Percentiles rank a stretch among this genome's conserved stretches.
phyloP scores from a whole-genome alignment of 2,329 filamentous ascomycete genomes.

The Salinomyces thailandicus region DNA sequence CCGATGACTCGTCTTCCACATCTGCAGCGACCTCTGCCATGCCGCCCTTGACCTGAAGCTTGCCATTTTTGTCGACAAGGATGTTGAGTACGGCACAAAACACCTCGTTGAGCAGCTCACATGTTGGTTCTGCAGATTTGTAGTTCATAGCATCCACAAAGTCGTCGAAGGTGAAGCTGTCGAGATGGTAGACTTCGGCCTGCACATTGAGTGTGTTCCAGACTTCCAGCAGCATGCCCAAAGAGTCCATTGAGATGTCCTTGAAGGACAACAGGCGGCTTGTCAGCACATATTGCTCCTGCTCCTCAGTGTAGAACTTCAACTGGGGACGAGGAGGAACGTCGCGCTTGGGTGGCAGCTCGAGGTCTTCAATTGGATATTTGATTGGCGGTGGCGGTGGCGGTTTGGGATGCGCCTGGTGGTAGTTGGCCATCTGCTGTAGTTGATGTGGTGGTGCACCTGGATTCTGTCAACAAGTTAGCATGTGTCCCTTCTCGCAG shows the following conservation, averaged over 20 bases:
- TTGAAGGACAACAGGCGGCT: constrained; percentile 26
- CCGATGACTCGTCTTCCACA: constrained; percentile 59
- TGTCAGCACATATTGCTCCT: constrained; percentile 23
- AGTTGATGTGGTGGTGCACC: constrained; percentile 39
- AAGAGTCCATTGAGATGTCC: constrained; percentile 68
- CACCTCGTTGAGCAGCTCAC: constrained; percentile 78
- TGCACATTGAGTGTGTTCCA: constrained; percentile 99
- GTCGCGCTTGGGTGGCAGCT: constrained; percentile 58
- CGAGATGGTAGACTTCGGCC: constrained; percentile 83
- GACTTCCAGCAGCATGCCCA: constrained; percentile 77
- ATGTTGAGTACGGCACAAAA: constrained; percentile 87
- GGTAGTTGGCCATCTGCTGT: constrained; percentile 9
- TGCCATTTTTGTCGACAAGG: constrained; percentile 69
- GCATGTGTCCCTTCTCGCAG: constrained; percentile 15
- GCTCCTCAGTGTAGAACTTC: constrained; percentile 58
- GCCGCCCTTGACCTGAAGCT: constrained; percentile 52
- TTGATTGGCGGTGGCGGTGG: constrained; percentile 69
- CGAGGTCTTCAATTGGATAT: constrained; percentile 90
- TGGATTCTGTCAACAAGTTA: constrained; percentile 15
- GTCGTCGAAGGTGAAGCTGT: constrained; percentile 97
- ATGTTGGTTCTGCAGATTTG: constrained; percentile 56
- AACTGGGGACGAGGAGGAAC: constrained; percentile 60
- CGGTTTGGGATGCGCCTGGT: constrained; percentile 27
- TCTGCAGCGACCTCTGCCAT: constrained; percentile 67
- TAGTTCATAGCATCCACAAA: constrained; percentile 81